Base-by-base conservation (phyloP, 192 early-diverging fungal genomes). In the Coemansia sp. region DNA sequence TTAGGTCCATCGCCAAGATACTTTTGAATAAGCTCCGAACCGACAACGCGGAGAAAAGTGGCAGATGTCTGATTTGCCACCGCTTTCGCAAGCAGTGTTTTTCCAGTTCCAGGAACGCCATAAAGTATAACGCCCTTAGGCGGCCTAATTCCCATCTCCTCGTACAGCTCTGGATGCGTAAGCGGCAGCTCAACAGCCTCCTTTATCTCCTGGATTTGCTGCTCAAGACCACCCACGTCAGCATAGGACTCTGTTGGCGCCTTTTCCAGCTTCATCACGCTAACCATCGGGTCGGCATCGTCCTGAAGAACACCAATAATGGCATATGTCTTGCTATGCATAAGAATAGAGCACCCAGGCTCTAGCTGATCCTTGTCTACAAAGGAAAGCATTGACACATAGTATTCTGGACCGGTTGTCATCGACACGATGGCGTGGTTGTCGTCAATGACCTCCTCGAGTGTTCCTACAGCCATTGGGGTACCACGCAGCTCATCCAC, bases 391-490 rank as follows among this genome's bases (percentile, higher is more conserved):
- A 99, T 94, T 64, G 87, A 89, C 57, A 99, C 98, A 76, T 99
- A 99, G 85, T 94, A 98, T 68, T 98, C 95, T 5, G 93, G 94
- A 17, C 97, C 97, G 5, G 91, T 88, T 13, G 91, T 85, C 38
- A 93, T 91, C 37, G 94, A 95, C 44, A 99, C 91, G 76, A 99
- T 99, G 45, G 94, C 98, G 67, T 99, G 98, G 81, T 99, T 93
- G 69, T 99, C 98, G 75, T 99, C 98, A 84, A 99, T 97, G 62
- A 99, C 98, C 71, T 99, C 98, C 76, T 99, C 98, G 38, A 99
- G 86, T 1, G 91, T 88, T 9, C 98, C 96, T 5, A 98, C 95
- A 42, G 90, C 86, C 97, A 99, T 99, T 12, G 98, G 98, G 42
- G 91, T 92, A 13, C 98, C 98, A 57, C 98, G 91, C 51, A 99